A percentile compares a stretch with the other conserved stretches of the same genome.
Evolutionary conservation across 495 filamentous ascomycete species (phyloP).

Genomic region (Rusavskia elegans): DNA sequence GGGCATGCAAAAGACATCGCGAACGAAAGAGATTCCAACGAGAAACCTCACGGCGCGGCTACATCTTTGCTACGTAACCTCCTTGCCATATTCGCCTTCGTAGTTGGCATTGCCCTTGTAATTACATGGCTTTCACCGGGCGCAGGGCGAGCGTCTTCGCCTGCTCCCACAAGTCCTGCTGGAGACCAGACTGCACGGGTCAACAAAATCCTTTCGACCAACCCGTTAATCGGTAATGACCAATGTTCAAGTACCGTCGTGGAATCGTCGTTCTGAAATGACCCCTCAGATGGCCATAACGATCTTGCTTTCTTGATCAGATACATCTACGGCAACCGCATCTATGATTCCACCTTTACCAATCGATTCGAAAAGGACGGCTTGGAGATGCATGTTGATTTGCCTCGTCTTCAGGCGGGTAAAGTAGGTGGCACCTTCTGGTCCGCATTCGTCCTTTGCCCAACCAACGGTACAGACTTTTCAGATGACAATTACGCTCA

Average conservation of each 20-base stretch:
- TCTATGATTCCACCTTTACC: constrained; percentile 60
- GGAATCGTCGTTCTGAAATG: constrained; percentile 68
- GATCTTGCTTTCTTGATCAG: constrained; percentile 68
- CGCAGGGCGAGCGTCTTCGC: constrained; percentile 1
- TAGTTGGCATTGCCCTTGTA: constrained; percentile 8
- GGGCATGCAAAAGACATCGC: constrained; percentile 1
- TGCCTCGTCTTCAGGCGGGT: constrained; percentile 42
- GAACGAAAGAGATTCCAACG: constrained; percentile 1
- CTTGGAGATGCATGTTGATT: constrained; percentile 58
- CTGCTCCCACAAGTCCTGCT: too few species aligned
- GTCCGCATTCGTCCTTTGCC: constrained; percentile 75
- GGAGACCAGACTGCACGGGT: not conserved
- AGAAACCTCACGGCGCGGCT: not conserved
- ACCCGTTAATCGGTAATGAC: constrained; percentile 1
- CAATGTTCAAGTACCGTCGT: constrained; percentile 40
- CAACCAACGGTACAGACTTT: constrained; percentile 52
- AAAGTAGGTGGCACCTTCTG: constrained; percentile 62
- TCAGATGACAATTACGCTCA: constrained; percentile 53
- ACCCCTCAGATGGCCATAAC: constrained; percentile 67
- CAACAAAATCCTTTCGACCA: not conserved
- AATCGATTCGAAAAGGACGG: constrained; percentile 49
- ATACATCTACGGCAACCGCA: constrained; percentile 52
- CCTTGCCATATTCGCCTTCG: constrained; percentile 2
- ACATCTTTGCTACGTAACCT: constrained; percentile 6
- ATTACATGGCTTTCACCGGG: constrained; percentile 5